These are phyloP conservation scores for Stromatinia cepivora DNA, from an alignment of 2,329 filamentous ascomycete species.

Conservation along the genomic window DNA sequence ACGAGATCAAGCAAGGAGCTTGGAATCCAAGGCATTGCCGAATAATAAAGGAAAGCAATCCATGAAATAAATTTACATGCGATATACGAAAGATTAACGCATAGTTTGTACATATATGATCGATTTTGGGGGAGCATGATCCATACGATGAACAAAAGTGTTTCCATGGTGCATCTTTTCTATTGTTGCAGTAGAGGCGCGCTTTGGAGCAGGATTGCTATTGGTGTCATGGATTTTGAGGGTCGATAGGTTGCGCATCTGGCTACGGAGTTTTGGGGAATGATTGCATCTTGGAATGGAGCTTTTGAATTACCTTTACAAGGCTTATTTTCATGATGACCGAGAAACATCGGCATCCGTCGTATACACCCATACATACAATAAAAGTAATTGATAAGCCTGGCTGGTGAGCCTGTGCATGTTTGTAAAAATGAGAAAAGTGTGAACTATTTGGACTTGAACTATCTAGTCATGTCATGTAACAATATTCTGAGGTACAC, in stretches of 20 bases:
- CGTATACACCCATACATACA: neutral
- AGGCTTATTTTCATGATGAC: conserved; percentile 2
- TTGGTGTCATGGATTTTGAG: conserved; percentile 18
- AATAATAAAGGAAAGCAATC: conserved; percentile 16
- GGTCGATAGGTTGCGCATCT: conserved; percentile 16
- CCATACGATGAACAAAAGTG: conserved; percentile 20
- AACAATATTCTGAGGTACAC: neutral
- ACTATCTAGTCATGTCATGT: neutral
- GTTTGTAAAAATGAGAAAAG: neutral
- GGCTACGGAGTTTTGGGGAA: conserved; percentile 19
- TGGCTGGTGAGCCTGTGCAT: neutral
- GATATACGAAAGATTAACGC: neutral
- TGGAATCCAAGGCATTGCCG: conserved; percentile 32
- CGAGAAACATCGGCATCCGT: neutral
- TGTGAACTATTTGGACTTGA: neutral
- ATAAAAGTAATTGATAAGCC: conserved; percentile 13
- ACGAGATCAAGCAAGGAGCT: conserved; percentile 48
- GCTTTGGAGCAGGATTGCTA: conserved; percentile 11
- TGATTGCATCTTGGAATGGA: conserved; percentile 22
- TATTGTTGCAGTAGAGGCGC: conserved; percentile 19
- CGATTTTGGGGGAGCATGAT: conserved; percentile 1
- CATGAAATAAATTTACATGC: conserved; percentile 16
- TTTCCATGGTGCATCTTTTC: conserved; percentile 16
- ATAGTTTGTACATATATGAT: conserved; percentile 21
- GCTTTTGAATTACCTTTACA: conserved; percentile 11